Evolutionary conservation across 257 asterid genomes (phyloP).

Genomic region (Prunella vulgaris): DNA sequence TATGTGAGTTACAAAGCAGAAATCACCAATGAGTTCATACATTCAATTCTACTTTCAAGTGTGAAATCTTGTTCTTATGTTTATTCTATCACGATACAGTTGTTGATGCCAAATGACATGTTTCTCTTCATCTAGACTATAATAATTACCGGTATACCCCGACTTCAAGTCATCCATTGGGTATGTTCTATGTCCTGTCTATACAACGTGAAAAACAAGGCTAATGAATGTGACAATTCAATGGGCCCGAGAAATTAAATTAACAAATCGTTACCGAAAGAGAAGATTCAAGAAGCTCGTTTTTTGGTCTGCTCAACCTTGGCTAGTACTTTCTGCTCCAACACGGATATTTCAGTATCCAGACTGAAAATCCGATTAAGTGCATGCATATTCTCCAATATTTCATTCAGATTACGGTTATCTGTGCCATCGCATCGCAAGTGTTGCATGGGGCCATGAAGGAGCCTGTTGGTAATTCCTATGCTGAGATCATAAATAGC

Average conservation of each 20-base stretch:
- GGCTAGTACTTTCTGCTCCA: constrained; percentile 71
- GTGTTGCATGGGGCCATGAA: constrained; percentile 93
- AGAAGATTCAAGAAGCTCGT: constrained; percentile 29
- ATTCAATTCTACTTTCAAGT: not conserved
- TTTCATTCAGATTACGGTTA: constrained; percentile 44
- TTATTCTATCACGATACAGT: constrained; percentile 1
- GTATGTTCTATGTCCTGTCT: constrained; percentile 9
- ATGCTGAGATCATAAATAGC: constrained; percentile 68
- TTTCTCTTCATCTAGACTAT: not conserved
- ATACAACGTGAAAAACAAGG: constrained; percentile 22
- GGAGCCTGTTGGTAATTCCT: constrained; percentile 74
- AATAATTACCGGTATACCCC: not conserved
- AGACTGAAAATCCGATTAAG: constrained; percentile 75
- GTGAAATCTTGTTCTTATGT: not conserved
- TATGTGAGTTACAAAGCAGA: not conserved
- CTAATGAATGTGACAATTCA: constrained; percentile 16
- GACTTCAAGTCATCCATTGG: not conserved
- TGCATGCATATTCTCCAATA: constrained; percentile 75
- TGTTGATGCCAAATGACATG: not conserved
- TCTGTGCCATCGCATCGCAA: constrained; percentile 62
- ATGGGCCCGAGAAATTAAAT: constrained; percentile 20
- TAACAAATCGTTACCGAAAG: not conserved
- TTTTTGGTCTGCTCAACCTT: constrained; percentile 50
- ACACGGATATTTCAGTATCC: constrained; percentile 51
- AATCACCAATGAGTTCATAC: constrained; percentile 1